Evolutionary conservation across 1,284 basidiomycete species (phyloP).

Genomic region (Cutaneotrichosporon sp.): DNA sequence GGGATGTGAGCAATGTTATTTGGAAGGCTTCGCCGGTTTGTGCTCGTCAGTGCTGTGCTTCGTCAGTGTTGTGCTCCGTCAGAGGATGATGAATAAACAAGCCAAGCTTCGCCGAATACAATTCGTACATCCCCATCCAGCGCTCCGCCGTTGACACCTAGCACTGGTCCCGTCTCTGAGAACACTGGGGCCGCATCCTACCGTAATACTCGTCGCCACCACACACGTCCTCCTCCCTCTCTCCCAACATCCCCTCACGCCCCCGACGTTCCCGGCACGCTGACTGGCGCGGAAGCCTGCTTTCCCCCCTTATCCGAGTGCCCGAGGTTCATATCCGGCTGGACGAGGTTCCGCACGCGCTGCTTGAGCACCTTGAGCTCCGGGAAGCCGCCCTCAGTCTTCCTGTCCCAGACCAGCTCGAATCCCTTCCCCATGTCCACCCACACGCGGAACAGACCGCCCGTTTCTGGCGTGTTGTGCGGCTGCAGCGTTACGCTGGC

Average conservation of each 20-base stretch:
- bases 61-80: no score
- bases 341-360: slow-evolving; percentile 70
- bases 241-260: neutral
- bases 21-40: no score
- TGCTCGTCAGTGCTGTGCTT: no score
- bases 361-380: slow-evolving; percentile 71
- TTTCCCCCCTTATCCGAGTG: slow-evolving; percentile 61
- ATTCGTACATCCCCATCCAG: no score
- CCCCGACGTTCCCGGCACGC: neutral
- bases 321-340: slow-evolving; percentile 71
- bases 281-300: neutral
- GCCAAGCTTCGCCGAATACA: no score
- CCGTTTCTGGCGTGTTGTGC: slow-evolving; percentile 70
- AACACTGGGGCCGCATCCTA: no score
- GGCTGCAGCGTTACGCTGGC: slow-evolving; percentile 66
- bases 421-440: slow-evolving; percentile 52
- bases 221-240: no score
- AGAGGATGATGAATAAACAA: no score
- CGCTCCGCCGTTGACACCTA: no score
- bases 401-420: slow-evolving; percentile 47
- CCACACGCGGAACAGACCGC: slow-evolving; percentile 84
- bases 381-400: slow-evolving; percentile 79
- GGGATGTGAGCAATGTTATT: no score
- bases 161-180: no score
- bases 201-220: no score